Evolutionary conservation across 2,329 filamentous ascomycete genomes (phyloP), one percentile per base, ranked within the genome.

Genomic region (Graphilbum fragrans): DNA sequence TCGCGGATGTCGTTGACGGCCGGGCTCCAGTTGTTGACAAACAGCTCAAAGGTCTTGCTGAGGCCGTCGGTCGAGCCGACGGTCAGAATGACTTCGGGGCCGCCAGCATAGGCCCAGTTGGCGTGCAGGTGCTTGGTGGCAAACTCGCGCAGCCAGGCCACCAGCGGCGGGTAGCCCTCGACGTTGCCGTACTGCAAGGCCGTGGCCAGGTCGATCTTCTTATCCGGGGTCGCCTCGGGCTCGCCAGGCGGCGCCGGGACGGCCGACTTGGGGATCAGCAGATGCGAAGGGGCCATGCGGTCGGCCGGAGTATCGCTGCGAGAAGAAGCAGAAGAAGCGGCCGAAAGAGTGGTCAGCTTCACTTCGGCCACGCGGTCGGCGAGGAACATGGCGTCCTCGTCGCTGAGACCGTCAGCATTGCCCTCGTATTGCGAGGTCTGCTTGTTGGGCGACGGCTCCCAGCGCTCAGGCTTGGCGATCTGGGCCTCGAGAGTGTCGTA

Each of bases 401-500:
- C 53, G 12, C 21, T 42, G 18, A 58, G 49, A 3, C 67, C 59
- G 20, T 65, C 64, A 21, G 49, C 50, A 19, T 53, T 52, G 23
- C 45, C 56, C 10, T 76, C 74, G 29, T 31, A 31, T 14, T 31
- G 29, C 29, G 29, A 31, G 11, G 29, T 31, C 29, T 31, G 29
- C 37, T 69, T 64, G 56, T 82, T 83, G 31, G 77, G 73, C 11
- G 80, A 79, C 1, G 82, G 82, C 27, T 73, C 69, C 70, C 83
- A 92, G 58, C 87, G 75, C 48, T 82, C 67, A 8, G 86, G 80
- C 47, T 75, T 73, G 25, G 86, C 85, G 46, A 82, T 76, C 49
- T 82, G 78, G 33, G 87, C 85, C 61, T 94, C 86, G 47, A 95
- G 76, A 1, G 86, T 92, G 53, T 95, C 87, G 60, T 83, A 94